Base-by-base conservation (phyloP, 2,329 filamentous ascomycete genomes). In the Stachybotrys chlorohalonatus region DNA sequence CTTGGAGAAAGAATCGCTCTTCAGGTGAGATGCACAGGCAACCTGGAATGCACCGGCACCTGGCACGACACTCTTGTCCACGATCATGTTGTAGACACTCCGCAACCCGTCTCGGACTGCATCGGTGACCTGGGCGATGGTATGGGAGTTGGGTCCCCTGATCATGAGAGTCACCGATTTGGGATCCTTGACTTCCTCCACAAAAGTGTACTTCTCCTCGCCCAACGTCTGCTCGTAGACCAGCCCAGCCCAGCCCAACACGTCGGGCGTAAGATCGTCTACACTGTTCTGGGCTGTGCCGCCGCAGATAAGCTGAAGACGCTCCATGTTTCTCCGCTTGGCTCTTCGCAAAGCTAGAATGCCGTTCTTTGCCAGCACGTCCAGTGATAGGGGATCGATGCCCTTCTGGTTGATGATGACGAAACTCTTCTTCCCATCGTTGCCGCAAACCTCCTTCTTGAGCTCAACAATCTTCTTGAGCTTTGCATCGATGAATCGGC, bases 401-500 rank as follows among this genome's bases (percentile, higher is more conserved):
- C 94, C 94, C 81, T 99, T 99, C 75, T 99, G 94, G 79, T 99
- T 99, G 74, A 99, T 90, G 66, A 99, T 86, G 61, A 97, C 94
- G 69, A 99, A 99, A 65, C 88, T 87, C 81, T 97, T 96, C 76
- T 90, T 94, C 8, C 86, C 84, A 66, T 97, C 94, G 63, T 85
- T 87, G 32, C 93, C 94, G 73, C 94, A 99, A 13, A 97, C 90
- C 72, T 95, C 85, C 78, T 97, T 95, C 84, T 99, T 99, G 60
- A 99, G 78, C 63, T 96, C 93, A 11, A 99, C 89, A 70, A 99
- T 97, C 79, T 95, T 96, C 74, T 91, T 88, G 62, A 99, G 76
- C 80, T 97, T 99, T 60, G 94, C 86, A 66, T 99, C 94, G 49
- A 99, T 91, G 64, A 96, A 96, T 58, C 89, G 84, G 60, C 94